Evolutionary conservation across 2,329 filamentous ascomycete species (phyloP).

Genomic region (Rhinocladiella similis): DNA sequence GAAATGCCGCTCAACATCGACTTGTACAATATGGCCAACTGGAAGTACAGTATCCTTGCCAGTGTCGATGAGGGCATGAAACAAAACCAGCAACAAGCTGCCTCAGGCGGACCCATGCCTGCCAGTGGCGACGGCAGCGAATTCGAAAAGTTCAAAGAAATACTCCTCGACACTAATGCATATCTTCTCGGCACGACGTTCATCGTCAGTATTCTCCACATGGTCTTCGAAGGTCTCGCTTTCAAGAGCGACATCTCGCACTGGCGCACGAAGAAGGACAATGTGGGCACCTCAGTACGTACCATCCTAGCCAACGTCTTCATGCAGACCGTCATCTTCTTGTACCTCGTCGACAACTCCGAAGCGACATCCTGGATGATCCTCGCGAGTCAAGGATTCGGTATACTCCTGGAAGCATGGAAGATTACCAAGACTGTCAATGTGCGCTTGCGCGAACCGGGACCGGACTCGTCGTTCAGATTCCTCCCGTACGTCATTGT

Average conservation of each 20-base stretch:
- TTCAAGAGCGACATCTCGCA: slow-evolving; percentile 98
- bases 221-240: slow-evolving; percentile 91
- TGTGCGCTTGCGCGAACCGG: slow-evolving; percentile 72
- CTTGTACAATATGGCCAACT: slow-evolving; percentile 76
- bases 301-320: slow-evolving; percentile 96
- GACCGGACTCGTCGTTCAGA: slow-evolving; percentile 68
- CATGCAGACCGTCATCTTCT: slow-evolving; percentile 94
- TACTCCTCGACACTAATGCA: slow-evolving; percentile 89
- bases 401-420: slow-evolving; percentile 79
- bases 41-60: slow-evolving; percentile 86
- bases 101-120: slow-evolving; percentile 68
- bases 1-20: slow-evolving; percentile 80
- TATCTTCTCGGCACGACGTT: slow-evolving; percentile 84
- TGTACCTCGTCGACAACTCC: slow-evolving; percentile 96
- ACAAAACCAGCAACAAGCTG: slow-evolving; percentile 75
- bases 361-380: slow-evolving; percentile 99
- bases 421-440: slow-evolving; percentile 96
- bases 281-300: slow-evolving; percentile 91
- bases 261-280: slow-evolving; percentile 99
- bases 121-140: slow-evolving; percentile 87
- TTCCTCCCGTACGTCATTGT: slow-evolving; percentile 76
- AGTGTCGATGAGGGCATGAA: slow-evolving; percentile 86
- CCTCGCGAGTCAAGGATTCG: slow-evolving; percentile 84
- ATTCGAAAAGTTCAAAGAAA: slow-evolving; percentile 95
- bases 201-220: slow-evolving; percentile 82